Evolutionary conservation across 2,329 filamentous ascomycete species (phyloP).

Genomic region (Paecilomyces niveus): DNA sequence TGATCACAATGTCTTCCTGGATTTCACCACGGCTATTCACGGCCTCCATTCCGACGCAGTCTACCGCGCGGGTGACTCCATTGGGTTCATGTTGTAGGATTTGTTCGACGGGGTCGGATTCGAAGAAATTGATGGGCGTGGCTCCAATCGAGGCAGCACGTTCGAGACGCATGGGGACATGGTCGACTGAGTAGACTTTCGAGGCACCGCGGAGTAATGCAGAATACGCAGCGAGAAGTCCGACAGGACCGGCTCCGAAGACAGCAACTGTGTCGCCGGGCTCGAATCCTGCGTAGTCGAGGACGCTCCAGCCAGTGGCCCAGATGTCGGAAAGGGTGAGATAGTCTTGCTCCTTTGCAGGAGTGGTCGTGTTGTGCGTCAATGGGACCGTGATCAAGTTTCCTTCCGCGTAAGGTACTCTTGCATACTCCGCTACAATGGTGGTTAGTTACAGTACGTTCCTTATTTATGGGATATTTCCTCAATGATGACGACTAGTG

Average conservation of each 20-base stretch:
- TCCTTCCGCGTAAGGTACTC: slow-evolving; percentile 61
- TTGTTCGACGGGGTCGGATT: slow-evolving; percentile 54
- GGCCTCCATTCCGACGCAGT: slow-evolving; percentile 47
- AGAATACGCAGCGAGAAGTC: slow-evolving; percentile 59
- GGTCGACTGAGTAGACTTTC: slow-evolving; percentile 55
- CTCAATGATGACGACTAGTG: too few species aligned
- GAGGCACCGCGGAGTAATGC: slow-evolving; percentile 54
- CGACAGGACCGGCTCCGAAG: slow-evolving; percentile 58
- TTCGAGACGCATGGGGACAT: slow-evolving; percentile 52
- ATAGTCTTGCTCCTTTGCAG: slow-evolving; percentile 44
- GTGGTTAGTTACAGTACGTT: too few species aligned
- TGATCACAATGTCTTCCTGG: too few species aligned
- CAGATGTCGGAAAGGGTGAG: slow-evolving; percentile 31
- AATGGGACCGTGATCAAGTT: slow-evolving; percentile 56
- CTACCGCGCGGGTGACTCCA: slow-evolving; percentile 56
- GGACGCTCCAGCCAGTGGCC: slow-evolving; percentile 31
- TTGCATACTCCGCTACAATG: slow-evolving; percentile 50
- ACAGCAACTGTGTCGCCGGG: slow-evolving; percentile 52
- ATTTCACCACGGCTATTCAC: too few species aligned
- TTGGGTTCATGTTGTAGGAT: slow-evolving; percentile 49
- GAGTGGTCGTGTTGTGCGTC: slow-evolving; percentile 40
- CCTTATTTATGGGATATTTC: too few species aligned
- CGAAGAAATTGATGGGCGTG: slow-evolving; percentile 54
- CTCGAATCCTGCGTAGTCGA: slow-evolving; percentile 31
- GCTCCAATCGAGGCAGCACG: slow-evolving; percentile 51